Conservation (phyloP, 352 stramenopile species). For the Pythium aristosporum region DNA sequence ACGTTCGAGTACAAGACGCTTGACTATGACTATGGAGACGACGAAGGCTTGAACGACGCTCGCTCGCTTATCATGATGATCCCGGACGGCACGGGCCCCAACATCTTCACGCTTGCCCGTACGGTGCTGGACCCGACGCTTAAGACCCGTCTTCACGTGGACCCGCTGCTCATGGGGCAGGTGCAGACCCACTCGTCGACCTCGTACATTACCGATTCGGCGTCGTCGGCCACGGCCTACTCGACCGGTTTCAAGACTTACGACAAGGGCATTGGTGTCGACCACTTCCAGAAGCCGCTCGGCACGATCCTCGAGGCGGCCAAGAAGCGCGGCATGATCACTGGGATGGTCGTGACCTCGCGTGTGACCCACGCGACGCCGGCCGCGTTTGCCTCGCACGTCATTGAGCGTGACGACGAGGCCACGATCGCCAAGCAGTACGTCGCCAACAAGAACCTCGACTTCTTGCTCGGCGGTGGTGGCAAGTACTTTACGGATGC, state of each 20-base stretch:
- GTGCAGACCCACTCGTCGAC: conserved; percentile 64
- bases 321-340: conserved; percentile 64
- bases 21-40: conserved; percentile 58
- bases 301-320: conserved; percentile 63
- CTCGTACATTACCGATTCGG: conserved; percentile 70
- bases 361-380: conserved; percentile 65
- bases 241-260: conserved; percentile 69
- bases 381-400: conserved; percentile 51
- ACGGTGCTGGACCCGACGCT: conserved; percentile 55
- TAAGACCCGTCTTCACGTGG: conserved; percentile 58
- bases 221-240: conserved; percentile 53
- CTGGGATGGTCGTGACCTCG: conserved; percentile 65
- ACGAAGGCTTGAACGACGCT: conserved; percentile 40
- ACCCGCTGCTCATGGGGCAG: conserved; percentile 51
- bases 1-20: conserved; percentile 65
- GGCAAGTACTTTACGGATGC: conserved; percentile 50
- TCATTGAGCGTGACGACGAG: conserved; percentile 52
- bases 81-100: conserved; percentile 59
- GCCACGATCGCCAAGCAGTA: conserved; percentile 56
- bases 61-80: conserved; percentile 79
- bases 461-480: conserved; percentile 60
- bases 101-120: conserved; percentile 60
- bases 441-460: conserved; percentile 64
- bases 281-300: conserved; percentile 52
- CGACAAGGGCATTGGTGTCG: conserved; percentile 53